These are phyloP conservation scores for Penicillium hordei DNA, from an alignment of 2,329 filamentous ascomycete genomes.

Conservation along the genomic window DNA sequence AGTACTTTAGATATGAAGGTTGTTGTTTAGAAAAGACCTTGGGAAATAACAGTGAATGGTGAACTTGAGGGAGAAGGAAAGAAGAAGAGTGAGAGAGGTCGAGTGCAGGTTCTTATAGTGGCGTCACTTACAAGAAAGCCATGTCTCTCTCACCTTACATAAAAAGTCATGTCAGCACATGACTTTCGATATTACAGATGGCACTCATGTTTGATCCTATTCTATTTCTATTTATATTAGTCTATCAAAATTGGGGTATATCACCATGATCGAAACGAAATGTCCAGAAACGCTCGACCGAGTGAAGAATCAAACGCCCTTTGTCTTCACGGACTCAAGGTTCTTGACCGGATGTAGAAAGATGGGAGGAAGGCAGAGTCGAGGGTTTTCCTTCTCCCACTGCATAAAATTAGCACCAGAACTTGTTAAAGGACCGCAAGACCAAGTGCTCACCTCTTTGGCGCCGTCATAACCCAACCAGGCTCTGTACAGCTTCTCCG, in stretches of 20 bases:
- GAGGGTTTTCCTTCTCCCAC: slow-evolving; percentile 8
- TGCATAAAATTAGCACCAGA: background rate
- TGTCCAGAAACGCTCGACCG: background rate
- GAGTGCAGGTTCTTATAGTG: background rate
- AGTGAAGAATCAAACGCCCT: background rate
- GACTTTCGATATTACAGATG: too few relatives aligned
- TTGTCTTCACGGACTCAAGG: background rate
- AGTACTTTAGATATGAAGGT: background rate
- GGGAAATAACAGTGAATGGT: background rate
- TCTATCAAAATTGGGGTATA: background rate
- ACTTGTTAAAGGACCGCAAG: background rate
- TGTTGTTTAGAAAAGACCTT: background rate
- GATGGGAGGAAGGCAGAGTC: slow-evolving; percentile 12
- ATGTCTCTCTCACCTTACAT: background rate
- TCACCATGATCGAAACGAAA: background rate
- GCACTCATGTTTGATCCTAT: too few relatives aligned
- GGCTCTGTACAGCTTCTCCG: slow-evolving; percentile 10
- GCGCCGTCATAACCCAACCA: slow-evolving; percentile 13
- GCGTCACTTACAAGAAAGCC: background rate
- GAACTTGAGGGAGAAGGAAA: background rate
- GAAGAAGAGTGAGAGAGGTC: too few relatives aligned
- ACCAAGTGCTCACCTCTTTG: background rate
- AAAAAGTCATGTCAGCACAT: too few relatives aligned
- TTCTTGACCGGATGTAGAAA: slow-evolving; percentile 15
- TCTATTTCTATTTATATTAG: background rate